A percentile compares a stretch with the other conserved stretches of the same genome.
Conservation (phyloP, 768 basidiomycete species). For the Kwoniella shandongensis region DNA sequence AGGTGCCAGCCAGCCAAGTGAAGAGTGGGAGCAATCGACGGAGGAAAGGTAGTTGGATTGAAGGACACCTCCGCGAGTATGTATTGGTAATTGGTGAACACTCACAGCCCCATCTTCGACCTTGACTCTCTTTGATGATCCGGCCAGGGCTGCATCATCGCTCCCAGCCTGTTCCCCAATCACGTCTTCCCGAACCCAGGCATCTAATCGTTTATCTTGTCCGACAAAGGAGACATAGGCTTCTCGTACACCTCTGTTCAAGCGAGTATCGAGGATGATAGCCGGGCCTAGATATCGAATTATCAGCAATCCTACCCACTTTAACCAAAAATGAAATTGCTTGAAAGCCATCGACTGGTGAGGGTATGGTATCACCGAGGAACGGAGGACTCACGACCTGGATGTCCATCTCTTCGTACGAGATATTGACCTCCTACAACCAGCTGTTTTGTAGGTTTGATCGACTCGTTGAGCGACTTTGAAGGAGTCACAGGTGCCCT, state of each 20-base stretch:
- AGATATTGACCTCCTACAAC: constrained; percentile 18
- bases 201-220: constrained; percentile 43
- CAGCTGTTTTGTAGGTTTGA: not conserved
- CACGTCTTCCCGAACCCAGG: constrained; percentile 30
- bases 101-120: not conserved
- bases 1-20: too few species aligned
- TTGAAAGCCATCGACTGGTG: too few species aligned
- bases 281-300: constrained; percentile 22
- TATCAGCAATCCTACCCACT: too few species aligned
- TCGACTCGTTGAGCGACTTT: not conserved
- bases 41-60: too few species aligned
- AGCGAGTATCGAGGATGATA: constrained; percentile 20
- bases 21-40: too few species aligned
- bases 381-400: constrained; percentile 1
- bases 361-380: too few species aligned
- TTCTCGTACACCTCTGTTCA: constrained; percentile 24
- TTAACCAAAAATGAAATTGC: too few species aligned
- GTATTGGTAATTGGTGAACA: too few species aligned
- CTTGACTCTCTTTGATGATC: constrained; percentile 4
- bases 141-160: constrained; percentile 3
- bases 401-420: constrained; percentile 11
- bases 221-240: constrained; percentile 39
- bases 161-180: constrained; percentile 15
- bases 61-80: too few species aligned
- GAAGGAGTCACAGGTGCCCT: constrained; percentile 1